Conservation (phyloP, 2,329 filamentous ascomycete species). For the Magnaporthiopsis rhizophila region DNA sequence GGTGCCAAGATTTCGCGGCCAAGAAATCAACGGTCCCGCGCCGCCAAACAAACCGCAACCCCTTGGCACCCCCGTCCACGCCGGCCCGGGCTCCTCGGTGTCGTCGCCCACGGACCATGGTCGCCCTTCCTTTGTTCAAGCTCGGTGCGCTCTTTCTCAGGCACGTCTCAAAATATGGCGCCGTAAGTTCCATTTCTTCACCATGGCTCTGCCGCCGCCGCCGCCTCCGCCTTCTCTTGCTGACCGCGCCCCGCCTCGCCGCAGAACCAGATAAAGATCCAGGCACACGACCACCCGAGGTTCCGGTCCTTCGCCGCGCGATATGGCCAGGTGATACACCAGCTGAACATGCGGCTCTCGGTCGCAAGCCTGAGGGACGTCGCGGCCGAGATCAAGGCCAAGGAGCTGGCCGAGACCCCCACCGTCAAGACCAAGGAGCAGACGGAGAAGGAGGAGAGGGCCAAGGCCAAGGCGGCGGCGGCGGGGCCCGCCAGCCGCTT, state of each 20-base stretch:
- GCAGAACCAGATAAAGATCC: slow-evolving; percentile 59
- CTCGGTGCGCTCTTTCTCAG: slow-evolving; percentile 56
- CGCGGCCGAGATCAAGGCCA: slow-evolving; percentile 49
- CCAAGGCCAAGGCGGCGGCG: slow-evolving; percentile 21
- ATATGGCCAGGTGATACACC: slow-evolving; percentile 57
- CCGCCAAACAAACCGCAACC: background rate
- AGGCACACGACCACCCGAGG: slow-evolving; percentile 55
- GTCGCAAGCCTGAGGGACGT: slow-evolving; percentile 51
- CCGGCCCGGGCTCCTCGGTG: background rate
- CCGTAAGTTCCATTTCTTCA: slow-evolving; percentile 36
- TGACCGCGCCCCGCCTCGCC: slow-evolving; percentile 1
- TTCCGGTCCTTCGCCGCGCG: slow-evolving; percentile 53
- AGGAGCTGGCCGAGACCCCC: slow-evolving; percentile 54
- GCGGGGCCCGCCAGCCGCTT: background rate
- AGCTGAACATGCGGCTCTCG: slow-evolving; percentile 57
- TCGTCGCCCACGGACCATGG: slow-evolving; percentile 36
- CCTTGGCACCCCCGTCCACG: background rate
- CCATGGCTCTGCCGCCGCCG: too few species aligned
- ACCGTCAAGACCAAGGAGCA: slow-evolving; percentile 60
- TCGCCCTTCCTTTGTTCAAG: slow-evolving; percentile 60
- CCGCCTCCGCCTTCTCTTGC: background rate
- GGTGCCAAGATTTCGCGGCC: background rate
- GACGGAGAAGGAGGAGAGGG: slow-evolving; percentile 45
- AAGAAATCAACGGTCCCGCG: background rate
- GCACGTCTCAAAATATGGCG: slow-evolving; percentile 62